These are phyloP conservation scores for Sporobolomyces pararoseus DNA, from an alignment of 768 basidiomycete genomes.

Conservation along the genomic window DNA sequence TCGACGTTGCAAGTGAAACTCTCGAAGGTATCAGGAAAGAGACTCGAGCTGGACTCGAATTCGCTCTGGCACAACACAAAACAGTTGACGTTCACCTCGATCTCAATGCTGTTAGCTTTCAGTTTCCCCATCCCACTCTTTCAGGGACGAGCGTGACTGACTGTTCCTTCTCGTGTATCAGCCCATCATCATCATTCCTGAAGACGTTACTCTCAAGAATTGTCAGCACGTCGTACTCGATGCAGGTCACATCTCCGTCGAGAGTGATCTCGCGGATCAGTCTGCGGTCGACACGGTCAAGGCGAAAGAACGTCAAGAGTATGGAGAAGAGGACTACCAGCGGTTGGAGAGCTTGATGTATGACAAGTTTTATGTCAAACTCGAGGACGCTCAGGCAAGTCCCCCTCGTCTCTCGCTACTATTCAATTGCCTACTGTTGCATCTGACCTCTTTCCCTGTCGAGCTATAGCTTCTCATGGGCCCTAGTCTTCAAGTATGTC, in stretches of 20 bases:
- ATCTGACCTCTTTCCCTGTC: background rate
- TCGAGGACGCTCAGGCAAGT: constrained; percentile 76
- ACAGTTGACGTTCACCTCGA: constrained; percentile 95
- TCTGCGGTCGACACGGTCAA: constrained; percentile 70
- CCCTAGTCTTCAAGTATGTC: constrained; percentile 71
- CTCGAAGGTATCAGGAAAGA: constrained; percentile 89
- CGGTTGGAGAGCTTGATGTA: constrained; percentile 90
- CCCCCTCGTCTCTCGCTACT: background rate
- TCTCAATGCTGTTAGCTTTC: constrained; percentile 63
- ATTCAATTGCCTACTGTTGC: background rate
- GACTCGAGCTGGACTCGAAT: constrained; percentile 87
- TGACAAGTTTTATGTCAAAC: constrained; percentile 74
- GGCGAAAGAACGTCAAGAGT: constrained; percentile 75
- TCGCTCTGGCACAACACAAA: constrained; percentile 87
- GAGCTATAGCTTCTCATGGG: constrained; percentile 76
- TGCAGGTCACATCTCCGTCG: constrained; percentile 89
- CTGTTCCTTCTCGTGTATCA: no score
- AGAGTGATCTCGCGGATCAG: constrained; percentile 80
- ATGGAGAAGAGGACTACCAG: constrained; percentile 79
- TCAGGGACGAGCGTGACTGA: no score
- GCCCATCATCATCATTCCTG: constrained; percentile 93
- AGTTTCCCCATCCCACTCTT: no score
- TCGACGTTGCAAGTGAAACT: constrained; percentile 86
- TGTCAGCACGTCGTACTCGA: constrained; percentile 88
- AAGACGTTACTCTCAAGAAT: constrained; percentile 70